Conservation (phyloP, 345 rosid species). For the Melastoma malabathricum region DNA sequence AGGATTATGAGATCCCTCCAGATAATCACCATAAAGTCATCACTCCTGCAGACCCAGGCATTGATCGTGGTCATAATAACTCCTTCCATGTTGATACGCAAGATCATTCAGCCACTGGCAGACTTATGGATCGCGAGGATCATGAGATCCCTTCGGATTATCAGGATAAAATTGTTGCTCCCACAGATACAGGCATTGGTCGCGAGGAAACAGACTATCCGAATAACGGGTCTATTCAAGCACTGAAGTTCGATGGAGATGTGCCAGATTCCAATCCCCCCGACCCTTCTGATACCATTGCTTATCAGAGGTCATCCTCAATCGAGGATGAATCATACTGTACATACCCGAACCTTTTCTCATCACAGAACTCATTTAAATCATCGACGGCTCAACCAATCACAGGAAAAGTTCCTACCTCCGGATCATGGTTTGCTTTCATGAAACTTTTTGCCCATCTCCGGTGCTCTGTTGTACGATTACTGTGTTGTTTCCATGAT, state of each 20-base stretch:
- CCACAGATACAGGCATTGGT: too few relatives aligned
- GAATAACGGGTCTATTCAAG: neutral
- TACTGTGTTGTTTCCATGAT: too few relatives aligned
- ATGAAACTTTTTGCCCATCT: too few relatives aligned
- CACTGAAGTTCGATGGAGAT: slow-evolving; percentile 2
- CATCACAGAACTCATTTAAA: slow-evolving; percentile 13
- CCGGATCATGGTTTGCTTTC: too few relatives aligned
- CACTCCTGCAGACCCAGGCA: too few relatives aligned
- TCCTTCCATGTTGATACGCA: slow-evolving; percentile 7
- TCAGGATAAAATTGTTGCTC: too few relatives aligned
- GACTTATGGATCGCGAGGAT: too few relatives aligned
- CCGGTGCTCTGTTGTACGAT: too few relatives aligned
- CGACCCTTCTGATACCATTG: slow-evolving; percentile 11
- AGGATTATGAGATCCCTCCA: slow-evolving; percentile 29
- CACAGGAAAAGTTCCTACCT: too few relatives aligned
- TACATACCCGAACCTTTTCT: slow-evolving; percentile 71
- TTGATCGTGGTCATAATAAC: neutral
- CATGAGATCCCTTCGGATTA: too few relatives aligned
- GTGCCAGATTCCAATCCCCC: slow-evolving; percentile 1
- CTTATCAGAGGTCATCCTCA: slow-evolving; percentile 38
- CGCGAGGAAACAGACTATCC: too few relatives aligned
- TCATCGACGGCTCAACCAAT: too few relatives aligned
- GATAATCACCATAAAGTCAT: slow-evolving; percentile 1
- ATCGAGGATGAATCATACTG: slow-evolving; percentile 74
- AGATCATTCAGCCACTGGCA: neutral